Percentiles rank a stretch among this genome's conserved stretches.
Evolutionary conservation across 257 asterid genomes (phyloP).

Genomic region (Lantana camara): DNA sequence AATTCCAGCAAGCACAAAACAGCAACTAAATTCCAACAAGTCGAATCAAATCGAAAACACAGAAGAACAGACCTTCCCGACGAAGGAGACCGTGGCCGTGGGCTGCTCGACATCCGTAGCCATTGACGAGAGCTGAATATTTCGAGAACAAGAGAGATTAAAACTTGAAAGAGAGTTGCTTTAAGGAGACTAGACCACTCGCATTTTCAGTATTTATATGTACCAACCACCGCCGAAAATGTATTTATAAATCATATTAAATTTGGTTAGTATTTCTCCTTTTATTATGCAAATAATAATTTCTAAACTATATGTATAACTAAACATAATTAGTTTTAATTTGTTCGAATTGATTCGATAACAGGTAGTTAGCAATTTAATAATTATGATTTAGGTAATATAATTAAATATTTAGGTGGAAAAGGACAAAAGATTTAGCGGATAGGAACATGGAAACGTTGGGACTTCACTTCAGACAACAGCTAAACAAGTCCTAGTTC

Average conservation of each 20-base stretch:
- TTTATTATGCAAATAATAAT: too few species aligned
- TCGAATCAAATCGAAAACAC: neutral
- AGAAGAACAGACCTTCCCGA: slow-evolving; percentile 36
- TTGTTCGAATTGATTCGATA: too few species aligned
- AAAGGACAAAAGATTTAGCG: neutral
- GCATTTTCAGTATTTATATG: neutral
- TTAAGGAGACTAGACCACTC: neutral
- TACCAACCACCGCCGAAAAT: too few species aligned
- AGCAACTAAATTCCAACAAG: neutral
- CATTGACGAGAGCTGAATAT: neutral
- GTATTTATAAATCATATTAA: too few species aligned
- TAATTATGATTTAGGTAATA: too few species aligned
- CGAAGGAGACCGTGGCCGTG: slow-evolving; percentile 21
- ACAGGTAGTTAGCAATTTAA: too few species aligned
- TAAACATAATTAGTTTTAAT: too few species aligned
- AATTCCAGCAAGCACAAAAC: slow-evolving; percentile 11
- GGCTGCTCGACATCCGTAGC: slow-evolving; percentile 46
- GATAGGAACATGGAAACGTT: neutral
- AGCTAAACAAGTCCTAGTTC: neutral
- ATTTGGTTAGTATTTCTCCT: too few species aligned
- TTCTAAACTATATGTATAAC: too few species aligned
- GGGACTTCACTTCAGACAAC: neutral
- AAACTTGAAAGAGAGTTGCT: neutral
- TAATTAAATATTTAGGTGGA: too few species aligned
- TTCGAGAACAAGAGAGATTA: neutral